These are phyloP conservation scores for Meyerozyma carpophila DNA, from an alignment of 1,139 yeast genomes.

Conservation along the genomic window DNA sequence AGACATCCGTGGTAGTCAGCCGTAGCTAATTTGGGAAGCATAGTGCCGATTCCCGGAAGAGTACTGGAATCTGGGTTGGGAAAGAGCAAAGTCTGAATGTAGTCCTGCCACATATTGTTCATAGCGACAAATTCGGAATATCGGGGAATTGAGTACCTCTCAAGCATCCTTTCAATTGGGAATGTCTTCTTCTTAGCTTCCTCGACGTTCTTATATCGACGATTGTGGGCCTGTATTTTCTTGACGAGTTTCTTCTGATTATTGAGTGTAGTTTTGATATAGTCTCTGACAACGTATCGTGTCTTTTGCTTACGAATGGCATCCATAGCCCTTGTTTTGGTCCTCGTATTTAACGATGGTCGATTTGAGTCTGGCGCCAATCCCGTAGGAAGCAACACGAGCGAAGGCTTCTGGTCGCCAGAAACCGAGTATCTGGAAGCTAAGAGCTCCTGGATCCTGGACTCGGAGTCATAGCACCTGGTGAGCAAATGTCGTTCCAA, in stretches of 20 bases:
- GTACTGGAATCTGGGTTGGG: conserved; percentile 10
- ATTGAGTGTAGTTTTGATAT: conserved; percentile 30
- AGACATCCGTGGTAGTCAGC: conserved; percentile 85
- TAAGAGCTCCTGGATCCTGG: conserved; percentile 43
- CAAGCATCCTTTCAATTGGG: conserved; percentile 23
- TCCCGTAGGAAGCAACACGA: conserved; percentile 43
- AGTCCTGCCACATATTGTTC: conserved; percentile 57
- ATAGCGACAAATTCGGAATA: conserved; percentile 51
- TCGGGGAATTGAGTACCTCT: conserved; percentile 38
- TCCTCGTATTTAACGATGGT: conserved; percentile 4
- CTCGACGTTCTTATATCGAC: conserved; percentile 5
- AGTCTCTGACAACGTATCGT: conserved; percentile 40
- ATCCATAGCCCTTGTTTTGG: conserved; percentile 7
- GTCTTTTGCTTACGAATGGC: conserved; percentile 25
- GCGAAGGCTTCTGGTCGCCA: conserved; percentile 57
- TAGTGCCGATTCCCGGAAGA: conserved; percentile 23
- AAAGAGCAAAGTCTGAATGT: conserved; percentile 51
- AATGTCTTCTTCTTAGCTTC: conserved; percentile 13
- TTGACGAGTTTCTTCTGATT: conserved; percentile 34
- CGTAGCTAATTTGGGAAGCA: conserved; percentile 57
- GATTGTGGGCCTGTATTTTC: conserved; percentile 25
- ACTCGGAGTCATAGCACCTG: conserved; percentile 41
- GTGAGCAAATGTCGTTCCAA: conserved; percentile 52
- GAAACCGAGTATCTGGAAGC: conserved; percentile 49
- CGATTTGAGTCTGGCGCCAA: conserved; percentile 12